A percentile compares a stretch with the other conserved stretches of the same genome.
These are phyloP conservation scores for Dacryopinax spathularia DNA, from an alignment of 768 basidiomycete genomes.

Conservation along the genomic window DNA sequence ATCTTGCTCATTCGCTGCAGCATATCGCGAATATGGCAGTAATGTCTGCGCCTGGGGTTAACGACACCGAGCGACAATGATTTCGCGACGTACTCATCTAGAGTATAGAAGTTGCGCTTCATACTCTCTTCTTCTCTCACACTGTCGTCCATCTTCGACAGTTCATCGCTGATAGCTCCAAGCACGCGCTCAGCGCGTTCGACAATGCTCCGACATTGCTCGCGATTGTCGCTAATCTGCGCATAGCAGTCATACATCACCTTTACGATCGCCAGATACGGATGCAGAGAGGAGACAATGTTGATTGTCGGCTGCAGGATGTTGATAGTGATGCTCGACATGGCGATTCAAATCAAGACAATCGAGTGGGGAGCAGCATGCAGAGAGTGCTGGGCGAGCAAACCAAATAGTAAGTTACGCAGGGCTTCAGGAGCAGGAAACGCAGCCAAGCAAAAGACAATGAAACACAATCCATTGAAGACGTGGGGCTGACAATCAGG, in stretches of 20 bases:
- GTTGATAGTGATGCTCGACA: background rate
- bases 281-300: background rate
- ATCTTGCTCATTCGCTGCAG: background rate
- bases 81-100: background rate
- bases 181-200: slow-evolving; percentile 1
- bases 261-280: background rate
- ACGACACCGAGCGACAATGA: background rate
- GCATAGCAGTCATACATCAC: background rate
- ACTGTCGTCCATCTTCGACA: background rate
- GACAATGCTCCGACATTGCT: background rate
- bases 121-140: slow-evolving; percentile 18
- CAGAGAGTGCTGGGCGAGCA: too few relatives aligned
- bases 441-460: too few relatives aligned
- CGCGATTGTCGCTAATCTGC: background rate
- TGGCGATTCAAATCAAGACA: background rate
- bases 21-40: background rate
- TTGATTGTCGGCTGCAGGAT: slow-evolving; percentile 1
- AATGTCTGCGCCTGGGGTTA: background rate
- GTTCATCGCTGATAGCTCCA: slow-evolving; percentile 23
- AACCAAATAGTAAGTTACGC: too few relatives aligned
- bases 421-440: too few relatives aligned
- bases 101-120: background rate
- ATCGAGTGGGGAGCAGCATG: background rate
- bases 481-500: too few relatives aligned
- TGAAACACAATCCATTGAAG: too few relatives aligned